Conservation (phyloP, 2,329 filamentous ascomycete species). For the Monosporascus sp. region DNA sequence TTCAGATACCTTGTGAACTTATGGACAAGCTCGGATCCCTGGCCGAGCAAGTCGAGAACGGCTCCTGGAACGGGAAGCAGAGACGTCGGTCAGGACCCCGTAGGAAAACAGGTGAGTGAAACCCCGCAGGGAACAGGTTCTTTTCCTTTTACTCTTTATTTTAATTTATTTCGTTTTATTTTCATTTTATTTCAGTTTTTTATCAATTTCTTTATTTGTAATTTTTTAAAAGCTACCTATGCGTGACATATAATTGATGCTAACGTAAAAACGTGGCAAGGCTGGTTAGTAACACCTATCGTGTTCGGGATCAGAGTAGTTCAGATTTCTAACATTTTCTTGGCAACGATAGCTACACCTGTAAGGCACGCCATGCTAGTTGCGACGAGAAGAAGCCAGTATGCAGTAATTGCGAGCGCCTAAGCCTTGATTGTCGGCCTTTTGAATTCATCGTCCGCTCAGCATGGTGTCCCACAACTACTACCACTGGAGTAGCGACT, state of each 20-base stretch:
- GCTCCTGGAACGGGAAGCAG: not conserved
- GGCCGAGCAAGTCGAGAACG: no score
- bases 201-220: no score
- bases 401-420: constrained; percentile 5
- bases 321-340: no score
- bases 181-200: no score
- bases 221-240: no score
- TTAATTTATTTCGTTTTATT: no score
- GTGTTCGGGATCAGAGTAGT: constrained; percentile 2
- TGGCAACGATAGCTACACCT: not conserved
- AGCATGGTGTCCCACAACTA: not conserved
- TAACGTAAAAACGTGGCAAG: not conserved
- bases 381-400: constrained; percentile 6
- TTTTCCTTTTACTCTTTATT: no score
- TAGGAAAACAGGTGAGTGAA: not conserved
- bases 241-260: not conserved
- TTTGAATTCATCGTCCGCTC: constrained; percentile 4
- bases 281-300: constrained; percentile 16
- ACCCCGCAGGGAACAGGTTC: not conserved
- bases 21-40: constrained; percentile 12
- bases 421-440: constrained; percentile 1
- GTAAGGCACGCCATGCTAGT: constrained; percentile 4
- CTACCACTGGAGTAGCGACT: no score
- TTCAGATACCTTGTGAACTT: constrained; percentile 6
- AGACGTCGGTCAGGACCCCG: not conserved